Evolutionary conservation across 108 stramenopile species (phyloP).

Genomic region (Cyclotella choctawhatcheeana): DNA sequence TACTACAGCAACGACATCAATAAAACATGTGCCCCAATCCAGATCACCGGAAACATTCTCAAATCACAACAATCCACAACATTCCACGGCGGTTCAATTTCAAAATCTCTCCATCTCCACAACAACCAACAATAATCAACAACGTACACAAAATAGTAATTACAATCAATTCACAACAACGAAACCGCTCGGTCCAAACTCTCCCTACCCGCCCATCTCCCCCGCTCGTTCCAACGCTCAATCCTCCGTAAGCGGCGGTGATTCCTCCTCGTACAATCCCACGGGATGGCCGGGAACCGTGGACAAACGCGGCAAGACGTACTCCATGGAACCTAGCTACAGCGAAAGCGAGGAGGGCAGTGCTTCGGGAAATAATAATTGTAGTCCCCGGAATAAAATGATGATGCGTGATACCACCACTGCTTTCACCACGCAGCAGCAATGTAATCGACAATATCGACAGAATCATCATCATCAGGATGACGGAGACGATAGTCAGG

Average conservation of each 20-base stretch:
- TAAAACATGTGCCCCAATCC: too few species aligned
- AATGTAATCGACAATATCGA: too few species aligned
- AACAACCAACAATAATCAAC: background rate
- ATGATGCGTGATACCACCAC: too few species aligned
- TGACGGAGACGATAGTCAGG: constrained; percentile 21
- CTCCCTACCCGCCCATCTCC: constrained; percentile 27
- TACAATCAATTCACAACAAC: too few species aligned
- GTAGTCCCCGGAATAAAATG: too few species aligned
- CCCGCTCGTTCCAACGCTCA: constrained; percentile 48
- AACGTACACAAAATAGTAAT: too few species aligned
- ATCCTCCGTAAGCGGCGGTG: constrained; percentile 41
- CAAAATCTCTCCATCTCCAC: constrained; percentile 3
- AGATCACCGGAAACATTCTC: too few species aligned
- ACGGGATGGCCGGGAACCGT: constrained; percentile 84
- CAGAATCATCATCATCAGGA: too few species aligned
- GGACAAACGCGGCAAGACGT: constrained; percentile 61
- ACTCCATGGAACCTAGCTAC: constrained; percentile 65
- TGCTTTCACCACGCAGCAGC: too few species aligned
- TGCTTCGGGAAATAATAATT: too few species aligned
- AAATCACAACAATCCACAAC: background rate
- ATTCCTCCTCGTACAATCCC: constrained; percentile 50
- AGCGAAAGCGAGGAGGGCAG: constrained; percentile 56
- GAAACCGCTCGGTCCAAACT: too few species aligned
- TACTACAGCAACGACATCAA: background rate
- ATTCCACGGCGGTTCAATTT: constrained; percentile 32